Evolutionary conservation across 192 early-diverging fungal genomes (phyloP), one percentile per base, ranked within the genome.

Genomic region (Ambispora gerdemannii): DNA sequence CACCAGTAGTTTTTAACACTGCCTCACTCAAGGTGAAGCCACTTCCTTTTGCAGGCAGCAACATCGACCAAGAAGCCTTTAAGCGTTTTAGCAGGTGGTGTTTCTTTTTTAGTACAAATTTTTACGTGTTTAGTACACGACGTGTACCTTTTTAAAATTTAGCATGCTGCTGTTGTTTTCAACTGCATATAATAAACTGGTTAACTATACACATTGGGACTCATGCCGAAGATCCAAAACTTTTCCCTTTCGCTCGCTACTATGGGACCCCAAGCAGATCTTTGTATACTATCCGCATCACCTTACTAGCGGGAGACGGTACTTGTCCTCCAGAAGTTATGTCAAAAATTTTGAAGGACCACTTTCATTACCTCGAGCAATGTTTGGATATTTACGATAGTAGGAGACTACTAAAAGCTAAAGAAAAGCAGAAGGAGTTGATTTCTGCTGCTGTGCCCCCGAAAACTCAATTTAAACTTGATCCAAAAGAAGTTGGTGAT

Each of bases 361-460:
- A 58, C 2, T 25, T 58, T 24, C 20, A 58, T 27, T 58, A 58
- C 2, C 1, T 58, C 28, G 55, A 58, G 28, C 22, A 58, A 30
- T 58, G 55, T 25, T 24, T 58, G 11, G 55, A 4, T 58, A 24
- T 20, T 58, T 58, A 28, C 24, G 55, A 58, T 58, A 58, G 24
- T 11, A 58, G 24, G 2, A 58, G 55, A 2, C n/a, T n/a, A n/a
- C 24, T 58, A 1, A 58, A 58, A 24, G 55, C 55, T 27, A 13
- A 1, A 13, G 20, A 20, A 58, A 20, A 58, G 24, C 19, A 20
- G 24, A 30, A 28, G 20, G 19, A 11, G 13, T 13, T 27, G 24
- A 50, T n/a, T 1, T 50, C 22, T 50, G 55, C 20, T 58, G 28
- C 11, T 30, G 28, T 27, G 13, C 19, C 13, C 19, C 10, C 55